Percentiles rank a stretch among this genome's conserved stretches.
These are phyloP conservation scores for Terana coerulea DNA, from an alignment of 768 basidiomycete species.

Conservation along the genomic window DNA sequence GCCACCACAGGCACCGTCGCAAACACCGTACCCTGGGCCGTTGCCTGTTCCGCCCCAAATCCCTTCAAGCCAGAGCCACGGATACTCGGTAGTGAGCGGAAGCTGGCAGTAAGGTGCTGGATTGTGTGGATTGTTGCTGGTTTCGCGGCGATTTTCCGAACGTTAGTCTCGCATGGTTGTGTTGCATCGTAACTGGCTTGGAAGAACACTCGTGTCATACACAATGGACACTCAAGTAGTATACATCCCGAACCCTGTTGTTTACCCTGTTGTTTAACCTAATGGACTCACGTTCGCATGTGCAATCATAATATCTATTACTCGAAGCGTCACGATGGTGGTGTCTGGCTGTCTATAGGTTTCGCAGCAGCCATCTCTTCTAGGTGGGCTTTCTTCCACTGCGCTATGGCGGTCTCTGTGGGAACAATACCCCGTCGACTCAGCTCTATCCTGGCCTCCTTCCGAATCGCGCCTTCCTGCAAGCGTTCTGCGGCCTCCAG, in stretches of 20 bases:
- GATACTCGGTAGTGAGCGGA: conserved; percentile 8
- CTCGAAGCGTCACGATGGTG: too few species aligned
- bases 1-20: background rate
- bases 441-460: conserved; percentile 72
- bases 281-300: conserved; percentile 4
- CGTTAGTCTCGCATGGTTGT: too few species aligned
- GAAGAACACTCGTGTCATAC: too few species aligned
- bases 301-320: background rate
- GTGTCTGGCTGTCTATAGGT: too few species aligned
- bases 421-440: conserved; percentile 70
- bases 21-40: conserved; percentile 11
- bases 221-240: too few species aligned
- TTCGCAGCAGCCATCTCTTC: background rate
- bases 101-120: conserved; percentile 13
- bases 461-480: conserved; percentile 66
- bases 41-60: conserved; percentile 11
- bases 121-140: too few species aligned
- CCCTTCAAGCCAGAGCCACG: conserved; percentile 4
- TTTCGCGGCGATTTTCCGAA: too few species aligned
- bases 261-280: too few species aligned
- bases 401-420: conserved; percentile 80
- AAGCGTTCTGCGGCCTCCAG: conserved; percentile 65
- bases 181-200: too few species aligned
- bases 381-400: conserved; percentile 58
- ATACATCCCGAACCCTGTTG: too few species aligned